phyloP scores from a whole-genome alignment of 495 filamentous ascomycete species.

The Penicillium waksmanii region DNA sequence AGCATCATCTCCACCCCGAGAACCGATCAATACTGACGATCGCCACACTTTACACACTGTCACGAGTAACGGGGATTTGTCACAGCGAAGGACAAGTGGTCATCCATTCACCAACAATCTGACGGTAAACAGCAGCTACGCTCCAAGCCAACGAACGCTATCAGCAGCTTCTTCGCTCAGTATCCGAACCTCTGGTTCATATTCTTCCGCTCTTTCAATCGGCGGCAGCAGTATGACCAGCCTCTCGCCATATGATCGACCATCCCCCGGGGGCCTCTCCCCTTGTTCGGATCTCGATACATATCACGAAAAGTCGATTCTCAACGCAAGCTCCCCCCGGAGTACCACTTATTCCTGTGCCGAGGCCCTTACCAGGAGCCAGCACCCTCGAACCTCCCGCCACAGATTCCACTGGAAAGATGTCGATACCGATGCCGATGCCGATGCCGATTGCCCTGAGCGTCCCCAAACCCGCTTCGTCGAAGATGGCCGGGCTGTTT shows the following conservation, averaged over 20 bases:
- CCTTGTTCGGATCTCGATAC: conserved; percentile 60
- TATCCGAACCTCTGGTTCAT: conserved; percentile 70
- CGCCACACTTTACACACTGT: conserved; percentile 56
- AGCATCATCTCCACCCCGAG: conserved; percentile 78
- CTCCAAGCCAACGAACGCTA: conserved; percentile 66
- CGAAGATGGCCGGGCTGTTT: conserved; percentile 55
- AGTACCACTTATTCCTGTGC: conserved; percentile 38
- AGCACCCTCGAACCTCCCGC: conserved; percentile 36
- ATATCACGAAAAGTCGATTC: conserved; percentile 45
- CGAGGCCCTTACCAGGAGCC: conserved; percentile 23
- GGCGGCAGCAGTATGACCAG: conserved; percentile 75
- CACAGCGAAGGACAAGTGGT: conserved; percentile 66
- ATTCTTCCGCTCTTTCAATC: conserved; percentile 69
- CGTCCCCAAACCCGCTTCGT: conserved; percentile 31
- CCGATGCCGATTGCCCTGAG: conserved; percentile 39
- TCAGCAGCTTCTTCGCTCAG: conserved; percentile 73
- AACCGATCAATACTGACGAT: conserved; percentile 70
- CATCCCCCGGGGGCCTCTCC: conserved; percentile 74
- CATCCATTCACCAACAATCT: conserved; percentile 60
- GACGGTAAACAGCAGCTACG: conserved; percentile 59
- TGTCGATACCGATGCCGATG: conserved; percentile 49
- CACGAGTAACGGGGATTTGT: conserved; percentile 64
- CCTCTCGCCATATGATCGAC: conserved; percentile 68
- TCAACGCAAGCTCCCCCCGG: conserved; percentile 64
- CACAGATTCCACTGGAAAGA: conserved; percentile 42